Evolutionary conservation across 1,284 basidiomycete species (phyloP).

Genomic region (Leccinum fallax): DNA sequence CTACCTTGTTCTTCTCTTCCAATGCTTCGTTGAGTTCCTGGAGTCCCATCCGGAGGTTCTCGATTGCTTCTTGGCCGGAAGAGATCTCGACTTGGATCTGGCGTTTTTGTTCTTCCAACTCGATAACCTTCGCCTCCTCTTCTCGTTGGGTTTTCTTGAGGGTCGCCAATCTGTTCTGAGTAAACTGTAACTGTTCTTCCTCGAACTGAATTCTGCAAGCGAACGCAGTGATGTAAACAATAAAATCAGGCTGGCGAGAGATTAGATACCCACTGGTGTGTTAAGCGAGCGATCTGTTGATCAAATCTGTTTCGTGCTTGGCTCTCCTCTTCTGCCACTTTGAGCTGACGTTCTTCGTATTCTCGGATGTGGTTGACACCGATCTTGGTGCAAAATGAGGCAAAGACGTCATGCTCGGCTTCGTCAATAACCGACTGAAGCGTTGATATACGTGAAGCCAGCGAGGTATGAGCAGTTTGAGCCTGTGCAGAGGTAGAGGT

Average conservation of each 20-base stretch:
- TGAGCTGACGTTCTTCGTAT: slow-evolving; percentile 92
- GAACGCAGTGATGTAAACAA: slow-evolving; percentile 2
- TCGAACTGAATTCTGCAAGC: slow-evolving; percentile 73
- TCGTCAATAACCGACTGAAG: slow-evolving; percentile 66
- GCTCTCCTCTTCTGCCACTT: slow-evolving; percentile 84
- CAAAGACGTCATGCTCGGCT: slow-evolving; percentile 85
- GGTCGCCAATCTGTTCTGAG: slow-evolving; percentile 62
- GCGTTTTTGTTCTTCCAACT: slow-evolving; percentile 60
- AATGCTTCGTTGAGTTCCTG: slow-evolving; percentile 61
- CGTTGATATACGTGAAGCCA: slow-evolving; percentile 57
- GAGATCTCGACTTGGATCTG: slow-evolving; percentile 66
- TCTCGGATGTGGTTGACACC: slow-evolving; percentile 86
- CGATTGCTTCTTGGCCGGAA: slow-evolving; percentile 60
- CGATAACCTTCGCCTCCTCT: slow-evolving; percentile 60
- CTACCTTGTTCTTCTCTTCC: slow-evolving; percentile 66
- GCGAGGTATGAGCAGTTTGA: slow-evolving; percentile 51
- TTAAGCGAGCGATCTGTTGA: slow-evolving; percentile 85
- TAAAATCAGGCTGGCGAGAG: slow-evolving; percentile 4
- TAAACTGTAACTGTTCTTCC: slow-evolving; percentile 66
- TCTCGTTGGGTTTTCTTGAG: slow-evolving; percentile 57
- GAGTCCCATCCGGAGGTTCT: slow-evolving; percentile 62
- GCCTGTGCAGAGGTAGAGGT: slow-evolving; percentile 42
- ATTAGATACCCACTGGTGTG: slow-evolving; percentile 76
- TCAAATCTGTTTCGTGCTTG: slow-evolving; percentile 85
- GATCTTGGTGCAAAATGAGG: slow-evolving; percentile 80